A percentile compares a stretch with the other conserved stretches of the same genome.
phyloP scores from a whole-genome alignment of 768 basidiomycete species.

The Trametes coccinea region DNA sequence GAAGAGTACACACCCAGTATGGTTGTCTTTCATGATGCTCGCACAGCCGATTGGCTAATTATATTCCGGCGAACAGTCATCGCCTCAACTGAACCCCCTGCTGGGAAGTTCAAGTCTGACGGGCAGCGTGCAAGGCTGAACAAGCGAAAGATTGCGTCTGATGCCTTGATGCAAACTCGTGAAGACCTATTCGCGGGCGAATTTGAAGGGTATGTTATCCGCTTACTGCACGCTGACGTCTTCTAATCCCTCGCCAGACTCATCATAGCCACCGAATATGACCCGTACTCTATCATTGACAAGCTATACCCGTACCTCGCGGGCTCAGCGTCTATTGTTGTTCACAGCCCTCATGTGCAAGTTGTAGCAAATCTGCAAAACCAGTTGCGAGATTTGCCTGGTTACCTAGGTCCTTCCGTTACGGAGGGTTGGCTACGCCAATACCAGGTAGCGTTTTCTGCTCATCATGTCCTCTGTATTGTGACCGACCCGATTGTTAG shows the following conservation, averaged over 20 bases:
- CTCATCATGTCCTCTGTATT: background rate
- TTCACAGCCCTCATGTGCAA: slow-evolving; percentile 82
- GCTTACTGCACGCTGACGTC: background rate
- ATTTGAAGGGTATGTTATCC: slow-evolving; percentile 74
- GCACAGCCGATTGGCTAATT: background rate
- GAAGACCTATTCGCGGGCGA: slow-evolving; percentile 84
- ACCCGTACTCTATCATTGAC: slow-evolving; percentile 78
- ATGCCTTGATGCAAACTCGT: slow-evolving; percentile 60
- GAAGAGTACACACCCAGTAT: slow-evolving; percentile 71
- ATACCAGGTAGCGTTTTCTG: slow-evolving; percentile 66
- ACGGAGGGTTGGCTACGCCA: slow-evolving; percentile 86
- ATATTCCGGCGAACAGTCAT: slow-evolving; percentile 43
- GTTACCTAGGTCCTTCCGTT: slow-evolving; percentile 75
- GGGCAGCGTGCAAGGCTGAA: slow-evolving; percentile 68
- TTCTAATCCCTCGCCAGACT: slow-evolving; percentile 47
- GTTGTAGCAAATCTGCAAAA: slow-evolving; percentile 79
- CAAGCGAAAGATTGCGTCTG: slow-evolving; percentile 74
- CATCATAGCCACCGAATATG: slow-evolving; percentile 81
- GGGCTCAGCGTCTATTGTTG: slow-evolving; percentile 84
- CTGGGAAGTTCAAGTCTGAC: slow-evolving; percentile 65
- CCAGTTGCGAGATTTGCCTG: slow-evolving; percentile 62
- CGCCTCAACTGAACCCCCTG: slow-evolving; percentile 57
- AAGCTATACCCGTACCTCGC: slow-evolving; percentile 72
- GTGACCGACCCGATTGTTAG: slow-evolving; percentile 25
- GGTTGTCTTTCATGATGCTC: slow-evolving; percentile 16